phyloP scores from a whole-genome alignment of 164 flowering plant species.

The Echeveria elegans region DNA sequence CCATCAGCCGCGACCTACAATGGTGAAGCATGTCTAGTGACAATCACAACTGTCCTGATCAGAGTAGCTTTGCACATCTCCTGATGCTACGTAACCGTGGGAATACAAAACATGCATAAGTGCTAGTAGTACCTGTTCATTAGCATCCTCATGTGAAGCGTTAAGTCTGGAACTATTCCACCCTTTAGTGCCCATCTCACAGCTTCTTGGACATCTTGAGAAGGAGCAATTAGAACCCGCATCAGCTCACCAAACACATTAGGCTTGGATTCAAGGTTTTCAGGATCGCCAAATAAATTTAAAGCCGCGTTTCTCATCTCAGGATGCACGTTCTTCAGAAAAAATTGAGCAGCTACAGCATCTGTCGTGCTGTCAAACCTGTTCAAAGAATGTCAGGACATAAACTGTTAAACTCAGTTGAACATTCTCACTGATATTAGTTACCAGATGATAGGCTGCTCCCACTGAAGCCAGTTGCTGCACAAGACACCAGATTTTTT shows the following conservation, averaged over 20 bases:
- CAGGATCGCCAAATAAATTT: constrained; percentile 59
- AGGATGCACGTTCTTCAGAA: constrained; percentile 75
- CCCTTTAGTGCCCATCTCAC: constrained; percentile 66
- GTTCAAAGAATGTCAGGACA: constrained; percentile 11
- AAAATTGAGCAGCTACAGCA: constrained; percentile 88
- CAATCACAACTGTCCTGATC: neutral
- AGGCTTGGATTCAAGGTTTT: constrained; percentile 40
- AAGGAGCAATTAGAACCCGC: constrained; percentile 72
- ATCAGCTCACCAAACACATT: constrained; percentile 95
- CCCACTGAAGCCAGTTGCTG: constrained; percentile 82
- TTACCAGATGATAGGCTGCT: constrained; percentile 89
- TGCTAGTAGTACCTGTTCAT: constrained; percentile 54
- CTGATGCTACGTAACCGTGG: neutral
- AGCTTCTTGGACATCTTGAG: constrained; percentile 60
- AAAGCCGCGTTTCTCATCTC: constrained; percentile 67
- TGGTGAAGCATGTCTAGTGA: neutral
- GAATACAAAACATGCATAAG: no score
- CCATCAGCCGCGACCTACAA: neutral
- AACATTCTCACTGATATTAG: neutral
- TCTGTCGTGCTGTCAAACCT: constrained; percentile 93
- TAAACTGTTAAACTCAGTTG: constrained; percentile 1
- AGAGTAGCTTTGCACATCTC: neutral
- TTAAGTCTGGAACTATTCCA: constrained; percentile 61
- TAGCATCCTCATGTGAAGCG: constrained; percentile 94
- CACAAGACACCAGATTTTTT: constrained; percentile 68